Evolutionary conservation across 805 yeast species (phyloP).

Genomic region (Saccharomycopsis sp.): DNA sequence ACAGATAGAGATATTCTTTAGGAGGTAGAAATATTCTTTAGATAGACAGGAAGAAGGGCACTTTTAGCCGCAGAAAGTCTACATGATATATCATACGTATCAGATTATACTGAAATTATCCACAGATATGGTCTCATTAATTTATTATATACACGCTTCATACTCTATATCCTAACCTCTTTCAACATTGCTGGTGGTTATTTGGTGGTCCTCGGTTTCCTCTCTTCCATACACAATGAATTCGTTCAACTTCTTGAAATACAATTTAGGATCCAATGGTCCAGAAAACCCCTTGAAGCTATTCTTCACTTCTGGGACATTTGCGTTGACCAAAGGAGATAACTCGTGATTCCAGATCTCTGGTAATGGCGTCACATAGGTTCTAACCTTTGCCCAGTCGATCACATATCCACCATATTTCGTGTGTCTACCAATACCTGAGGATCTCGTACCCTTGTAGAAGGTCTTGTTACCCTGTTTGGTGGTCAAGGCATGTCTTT

Average conservation of each 20-base stretch:
- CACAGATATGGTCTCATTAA: too few relatives aligned
- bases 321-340: constrained; percentile 73
- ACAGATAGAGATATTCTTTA: too few relatives aligned
- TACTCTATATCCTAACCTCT: constrained; percentile 25
- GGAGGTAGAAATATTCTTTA: too few relatives aligned
- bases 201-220: constrained; percentile 30
- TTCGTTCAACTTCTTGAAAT: constrained; percentile 65
- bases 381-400: constrained; percentile 80
- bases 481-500: constrained; percentile 77
- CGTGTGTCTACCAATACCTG: constrained; percentile 84
- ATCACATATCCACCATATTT: constrained; percentile 67
- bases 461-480: constrained; percentile 91
- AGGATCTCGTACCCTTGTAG: constrained; percentile 94
- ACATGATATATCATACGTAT: too few relatives aligned
- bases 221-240: constrained; percentile 68
- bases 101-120: too few relatives aligned
- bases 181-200: constrained; percentile 25
- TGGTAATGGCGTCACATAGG: constrained; percentile 71
- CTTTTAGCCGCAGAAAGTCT: too few relatives aligned
- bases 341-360: constrained; percentile 36
- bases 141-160: constrained; percentile 20
- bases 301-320: constrained; percentile 64
- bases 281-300: constrained; percentile 67
- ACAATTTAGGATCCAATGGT: constrained; percentile 65
- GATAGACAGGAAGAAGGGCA: too few relatives aligned